Conservation (phyloP, 176 grass and related monocot genomes). For the Alopecurus myosuroides region DNA sequence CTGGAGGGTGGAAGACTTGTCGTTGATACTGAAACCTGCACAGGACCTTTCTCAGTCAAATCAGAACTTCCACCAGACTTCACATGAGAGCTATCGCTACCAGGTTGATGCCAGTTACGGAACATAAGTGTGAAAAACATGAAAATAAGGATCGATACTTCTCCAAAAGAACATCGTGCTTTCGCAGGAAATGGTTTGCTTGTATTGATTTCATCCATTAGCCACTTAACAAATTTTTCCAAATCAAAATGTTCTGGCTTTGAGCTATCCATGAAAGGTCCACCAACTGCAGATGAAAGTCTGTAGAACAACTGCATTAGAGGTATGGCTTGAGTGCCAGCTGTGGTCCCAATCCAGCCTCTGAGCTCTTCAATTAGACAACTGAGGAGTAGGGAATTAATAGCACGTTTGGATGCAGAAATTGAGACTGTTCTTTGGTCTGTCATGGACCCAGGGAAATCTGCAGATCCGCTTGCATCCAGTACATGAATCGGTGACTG, state of each 20-base stretch:
- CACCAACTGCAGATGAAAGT: conserved; percentile 91
- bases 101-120: conserved; percentile 98
- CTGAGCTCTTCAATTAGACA: conserved; percentile 87
- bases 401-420: conserved; percentile 87
- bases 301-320: conserved; percentile 95
- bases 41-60: conserved; percentile 64
- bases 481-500: conserved; percentile 72
- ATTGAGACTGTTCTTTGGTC: conserved; percentile 80
- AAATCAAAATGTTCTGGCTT: conserved; percentile 93
- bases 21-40: conserved; percentile 39
- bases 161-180: conserved; percentile 72
- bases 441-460: conserved; percentile 40
- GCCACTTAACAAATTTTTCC: conserved; percentile 93
- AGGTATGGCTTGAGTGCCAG: conserved; percentile 82
- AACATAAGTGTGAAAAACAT: conserved; percentile 99
- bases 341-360: conserved; percentile 81
- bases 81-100: conserved; percentile 51
- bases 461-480: conserved; percentile 64
- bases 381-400: conserved; percentile 79
- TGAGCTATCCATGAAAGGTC: conserved; percentile 93
- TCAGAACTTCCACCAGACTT: conserved; percentile 64
- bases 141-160: conserved; percentile 94
- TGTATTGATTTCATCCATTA: conserved; percentile 85
- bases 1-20: conserved; percentile 33
- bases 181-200: conserved; percentile 79